These are phyloP conservation scores for Toxicodendron radicans DNA, from an alignment of 345 rosid genomes.

Conservation along the genomic window DNA sequence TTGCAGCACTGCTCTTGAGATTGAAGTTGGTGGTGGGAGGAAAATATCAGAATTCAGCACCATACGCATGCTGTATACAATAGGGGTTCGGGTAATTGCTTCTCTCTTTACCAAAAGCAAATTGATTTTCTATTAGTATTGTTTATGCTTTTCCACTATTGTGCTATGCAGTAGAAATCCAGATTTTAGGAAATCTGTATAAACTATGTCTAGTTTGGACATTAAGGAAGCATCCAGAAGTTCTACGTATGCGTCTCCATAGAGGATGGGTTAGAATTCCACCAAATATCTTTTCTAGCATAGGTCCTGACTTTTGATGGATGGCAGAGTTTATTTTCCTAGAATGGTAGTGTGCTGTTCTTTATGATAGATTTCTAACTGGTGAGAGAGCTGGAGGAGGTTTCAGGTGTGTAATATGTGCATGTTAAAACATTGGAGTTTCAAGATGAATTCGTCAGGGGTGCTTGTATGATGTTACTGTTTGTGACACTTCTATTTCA, in stretches of 20 bases:
- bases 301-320: neutral
- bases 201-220: neutral
- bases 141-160: neutral
- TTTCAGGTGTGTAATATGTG: slow-evolving; percentile 1
- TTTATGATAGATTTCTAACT: neutral
- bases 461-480: neutral
- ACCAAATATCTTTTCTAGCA: neutral
- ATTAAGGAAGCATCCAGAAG: neutral
- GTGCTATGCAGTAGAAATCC: neutral
- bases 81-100: slow-evolving; percentile 79
- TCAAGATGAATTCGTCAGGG: neutral
- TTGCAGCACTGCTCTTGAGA: slow-evolving; percentile 77
- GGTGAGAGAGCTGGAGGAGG: neutral
- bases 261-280: neutral
- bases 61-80: slow-evolving; percentile 67
- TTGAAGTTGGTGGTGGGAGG: slow-evolving; percentile 95
- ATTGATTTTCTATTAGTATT: neutral
- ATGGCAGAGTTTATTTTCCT: neutral
- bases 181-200: neutral
- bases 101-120: slow-evolving; percentile 8
- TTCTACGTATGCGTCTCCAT: neutral
- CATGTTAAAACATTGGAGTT: neutral
- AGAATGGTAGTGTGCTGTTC: neutral
- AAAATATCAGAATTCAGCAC: slow-evolving; percentile 84
- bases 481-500: neutral